Percentiles rank a stretch among this genome's conserved stretches.
Evolutionary conservation across 495 filamentous ascomycete genomes (phyloP).

Genomic region (Durotheca rogersii): DNA sequence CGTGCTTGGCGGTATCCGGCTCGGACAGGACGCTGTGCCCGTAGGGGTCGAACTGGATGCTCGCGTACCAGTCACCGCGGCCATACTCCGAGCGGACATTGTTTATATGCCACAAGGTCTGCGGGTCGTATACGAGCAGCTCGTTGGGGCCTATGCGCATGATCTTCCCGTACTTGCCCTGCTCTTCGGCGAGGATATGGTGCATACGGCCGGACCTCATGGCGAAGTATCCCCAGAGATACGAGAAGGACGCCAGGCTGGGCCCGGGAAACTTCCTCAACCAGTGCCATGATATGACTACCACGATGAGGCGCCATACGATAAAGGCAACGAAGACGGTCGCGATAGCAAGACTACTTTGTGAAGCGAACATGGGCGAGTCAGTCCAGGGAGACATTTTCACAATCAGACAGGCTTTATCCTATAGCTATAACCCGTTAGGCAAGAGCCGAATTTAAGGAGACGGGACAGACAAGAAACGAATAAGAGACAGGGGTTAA

Average conservation of each 20-base stretch:
- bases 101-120: slow-evolving; percentile 38
- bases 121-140: slow-evolving; percentile 43
- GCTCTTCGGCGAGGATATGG: slow-evolving; percentile 19
- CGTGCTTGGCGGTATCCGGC: slow-evolving; percentile 42
- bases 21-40: slow-evolving; percentile 43
- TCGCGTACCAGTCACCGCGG: slow-evolving; percentile 38
- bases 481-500: too few relatives aligned
- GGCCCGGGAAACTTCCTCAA: slow-evolving; percentile 55
- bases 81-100: slow-evolving; percentile 36
- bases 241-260: slow-evolving; percentile 53
- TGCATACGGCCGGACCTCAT: slow-evolving; percentile 20
- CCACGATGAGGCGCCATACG: slow-evolving; percentile 13
- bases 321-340: neutral
- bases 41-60: slow-evolving; percentile 37
- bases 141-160: slow-evolving; percentile 56
- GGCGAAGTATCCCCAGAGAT: slow-evolving; percentile 46
- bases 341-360: neutral
- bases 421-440: neutral
- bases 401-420: neutral
- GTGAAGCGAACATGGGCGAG: neutral
- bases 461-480: too few relatives aligned
- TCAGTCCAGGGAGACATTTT: slow-evolving; percentile 3
- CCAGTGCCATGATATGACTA: slow-evolving; percentile 22
- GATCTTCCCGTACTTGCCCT: slow-evolving; percentile 49
- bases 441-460: neutral